A percentile compares a stretch with the other conserved stretches of the same genome.
phyloP scores from a whole-genome alignment of 495 filamentous ascomycete species.

The Podospora pseudoanserina region DNA sequence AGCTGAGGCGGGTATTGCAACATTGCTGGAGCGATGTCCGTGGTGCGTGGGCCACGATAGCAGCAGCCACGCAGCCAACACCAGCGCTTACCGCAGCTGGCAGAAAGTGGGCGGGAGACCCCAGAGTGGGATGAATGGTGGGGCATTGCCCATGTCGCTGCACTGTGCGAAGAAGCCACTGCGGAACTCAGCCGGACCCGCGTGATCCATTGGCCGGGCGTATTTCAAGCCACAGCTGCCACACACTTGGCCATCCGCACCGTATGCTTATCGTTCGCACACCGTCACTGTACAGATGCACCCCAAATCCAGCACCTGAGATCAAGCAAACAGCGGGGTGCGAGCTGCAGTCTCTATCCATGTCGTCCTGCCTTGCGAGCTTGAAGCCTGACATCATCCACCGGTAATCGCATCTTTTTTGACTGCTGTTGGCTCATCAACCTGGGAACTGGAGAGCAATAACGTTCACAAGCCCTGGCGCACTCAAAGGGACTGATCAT shows the following conservation, averaged over 20 bases:
- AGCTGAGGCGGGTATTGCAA: conserved; percentile 19
- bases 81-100: conserved; percentile 2
- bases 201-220: conserved; percentile 14
- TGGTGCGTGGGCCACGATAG: conserved; percentile 18
- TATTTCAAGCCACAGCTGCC: conserved; percentile 2
- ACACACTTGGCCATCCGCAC: not conserved
- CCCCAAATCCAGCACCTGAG: not conserved
- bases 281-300: not conserved
- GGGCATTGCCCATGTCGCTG: conserved; percentile 1
- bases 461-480: not conserved
- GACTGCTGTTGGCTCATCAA: not conserved
- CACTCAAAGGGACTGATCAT: not conserved
- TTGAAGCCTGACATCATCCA: conserved; percentile 9
- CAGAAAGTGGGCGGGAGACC: conserved; percentile 19
- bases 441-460: too few relatives aligned
- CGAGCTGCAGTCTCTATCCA: not conserved
- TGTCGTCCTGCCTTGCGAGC: not conserved
- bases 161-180: conserved; percentile 14
- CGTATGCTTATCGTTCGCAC: not conserved
- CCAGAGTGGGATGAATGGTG: conserved; percentile 8
- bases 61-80: conserved; percentile 3
- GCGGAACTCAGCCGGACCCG: conserved; percentile 7
- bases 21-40: conserved; percentile 15
- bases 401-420: not conserved
- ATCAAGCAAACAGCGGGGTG: not conserved